Evolutionary conservation across 2,329 filamentous ascomycete genomes (phyloP).

Genomic region (Colletotrichum musicola): DNA sequence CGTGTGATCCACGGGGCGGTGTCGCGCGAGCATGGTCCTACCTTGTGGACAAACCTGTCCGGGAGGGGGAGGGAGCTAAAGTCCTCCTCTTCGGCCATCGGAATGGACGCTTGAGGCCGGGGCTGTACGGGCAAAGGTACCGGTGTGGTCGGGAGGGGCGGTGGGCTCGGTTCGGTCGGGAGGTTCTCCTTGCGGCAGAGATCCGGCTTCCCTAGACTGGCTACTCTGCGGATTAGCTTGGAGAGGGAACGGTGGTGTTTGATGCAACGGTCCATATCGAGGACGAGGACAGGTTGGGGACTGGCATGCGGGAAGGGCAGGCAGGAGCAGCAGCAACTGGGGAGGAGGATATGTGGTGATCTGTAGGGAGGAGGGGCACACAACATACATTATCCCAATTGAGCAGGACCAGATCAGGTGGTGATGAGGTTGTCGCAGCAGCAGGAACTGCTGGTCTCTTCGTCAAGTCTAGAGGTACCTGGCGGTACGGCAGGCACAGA

Average conservation of each 20-base stretch:
- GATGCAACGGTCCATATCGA: conserved; percentile 25
- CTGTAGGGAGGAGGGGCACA: neutral
- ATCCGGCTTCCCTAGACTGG: conserved; percentile 28
- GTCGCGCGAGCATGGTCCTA: conserved; percentile 47
- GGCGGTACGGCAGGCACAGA: conserved; percentile 2
- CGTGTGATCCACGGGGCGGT: neutral
- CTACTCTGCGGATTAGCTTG: conserved; percentile 35
- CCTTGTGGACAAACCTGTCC: conserved; percentile 88
- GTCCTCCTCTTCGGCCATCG: conserved; percentile 90
- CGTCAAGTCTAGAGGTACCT: conserved; percentile 14
- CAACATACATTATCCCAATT: conserved; percentile 25
- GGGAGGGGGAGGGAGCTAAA: conserved; percentile 82
- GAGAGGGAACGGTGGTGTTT: conserved; percentile 36
- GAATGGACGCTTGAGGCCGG: conserved; percentile 10
- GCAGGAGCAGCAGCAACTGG: conserved; percentile 18
- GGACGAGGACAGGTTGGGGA: neutral
- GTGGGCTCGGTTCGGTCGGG: conserved; percentile 1
- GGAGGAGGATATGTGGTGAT: conserved; percentile 12
- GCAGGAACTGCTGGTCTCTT: neutral
- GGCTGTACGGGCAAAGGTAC: neutral
- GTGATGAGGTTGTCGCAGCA: conserved; percentile 31
- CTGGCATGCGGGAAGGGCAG: conserved; percentile 5
- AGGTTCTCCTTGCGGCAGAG: conserved; percentile 26
- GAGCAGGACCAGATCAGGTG: conserved; percentile 8
- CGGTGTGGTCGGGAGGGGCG: neutral